phyloP scores from a whole-genome alignment of 1,284 basidiomycete genomes.

The Pisolithus thermaeus region DNA sequence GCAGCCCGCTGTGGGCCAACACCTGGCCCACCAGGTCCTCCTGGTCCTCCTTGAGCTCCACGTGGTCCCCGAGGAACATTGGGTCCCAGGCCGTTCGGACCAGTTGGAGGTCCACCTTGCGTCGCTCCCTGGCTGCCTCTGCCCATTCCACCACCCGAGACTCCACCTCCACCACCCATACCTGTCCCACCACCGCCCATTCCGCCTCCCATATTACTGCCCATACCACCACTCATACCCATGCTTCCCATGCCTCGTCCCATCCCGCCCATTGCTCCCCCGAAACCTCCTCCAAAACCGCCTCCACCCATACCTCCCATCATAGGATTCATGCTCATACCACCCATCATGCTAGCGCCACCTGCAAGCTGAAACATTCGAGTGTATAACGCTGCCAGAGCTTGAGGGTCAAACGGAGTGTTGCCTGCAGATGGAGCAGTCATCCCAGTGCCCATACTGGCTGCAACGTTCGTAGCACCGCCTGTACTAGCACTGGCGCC shows the following conservation, averaged over 20 bases:
- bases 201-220: slow-evolving; percentile 28
- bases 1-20: slow-evolving; percentile 72
- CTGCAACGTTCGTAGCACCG: slow-evolving; percentile 18
- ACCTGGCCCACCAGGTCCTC: slow-evolving; percentile 36
- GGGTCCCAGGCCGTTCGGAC: slow-evolving; percentile 36
- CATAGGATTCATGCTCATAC: slow-evolving; percentile 40
- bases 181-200: too few relatives aligned
- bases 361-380: slow-evolving; percentile 78
- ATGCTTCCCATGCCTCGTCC: slow-evolving; percentile 44
- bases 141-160: slow-evolving; percentile 40
- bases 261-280: slow-evolving; percentile 36
- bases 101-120: slow-evolving; percentile 28
- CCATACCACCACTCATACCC: slow-evolving; percentile 29
- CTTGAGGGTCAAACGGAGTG: slow-evolving; percentile 75
- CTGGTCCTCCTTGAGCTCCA: slow-evolving; percentile 45
- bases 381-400: slow-evolving; percentile 73
- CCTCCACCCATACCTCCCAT: slow-evolving; percentile 32
- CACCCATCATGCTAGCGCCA: slow-evolving; percentile 38
- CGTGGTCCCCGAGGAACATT: slow-evolving; percentile 67
- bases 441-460: slow-evolving; percentile 7
- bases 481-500: slow-evolving; percentile 17
- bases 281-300: slow-evolving; percentile 11
- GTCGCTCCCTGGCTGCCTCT: slow-evolving; percentile 28
- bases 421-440: slow-evolving; percentile 30
- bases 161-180: slow-evolving; percentile 39